Percentiles rank a stretch among this genome's conserved stretches.
Evolutionary conservation across 495 filamentous ascomycete genomes (phyloP).

Genomic region (Hypoxylon crocopeplum): DNA sequence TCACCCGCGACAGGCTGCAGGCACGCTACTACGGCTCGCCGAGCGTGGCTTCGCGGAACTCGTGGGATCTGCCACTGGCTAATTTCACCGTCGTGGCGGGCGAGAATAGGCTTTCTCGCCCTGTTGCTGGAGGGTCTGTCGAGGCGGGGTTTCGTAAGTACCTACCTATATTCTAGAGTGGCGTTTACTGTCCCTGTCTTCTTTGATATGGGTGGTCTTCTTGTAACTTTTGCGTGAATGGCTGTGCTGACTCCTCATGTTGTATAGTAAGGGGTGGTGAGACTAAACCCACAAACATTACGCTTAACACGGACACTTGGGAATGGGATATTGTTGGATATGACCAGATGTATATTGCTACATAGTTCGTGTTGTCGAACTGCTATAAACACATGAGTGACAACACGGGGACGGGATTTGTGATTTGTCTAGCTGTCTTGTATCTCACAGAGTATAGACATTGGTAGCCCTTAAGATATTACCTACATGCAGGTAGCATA

Average conservation of each 20-base stretch:
- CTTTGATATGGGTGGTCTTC: too few relatives aligned
- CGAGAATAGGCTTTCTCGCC: conserved; percentile 57
- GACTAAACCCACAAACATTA: conserved; percentile 55
- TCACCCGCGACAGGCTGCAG: conserved; percentile 29
- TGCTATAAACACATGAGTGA: too few relatives aligned
- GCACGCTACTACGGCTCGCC: conserved; percentile 50
- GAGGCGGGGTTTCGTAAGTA: conserved; percentile 48
- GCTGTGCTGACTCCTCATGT: background rate
- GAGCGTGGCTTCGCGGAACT: conserved; percentile 52
- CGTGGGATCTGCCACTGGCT: conserved; percentile 63
- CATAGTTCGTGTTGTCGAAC: too few relatives aligned
- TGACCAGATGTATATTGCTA: conserved; percentile 40
- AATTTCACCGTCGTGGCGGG: conserved; percentile 67
- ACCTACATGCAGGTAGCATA: too few relatives aligned
- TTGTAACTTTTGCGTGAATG: background rate
- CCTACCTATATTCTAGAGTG: background rate
- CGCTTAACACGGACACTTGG: conserved; percentile 55
- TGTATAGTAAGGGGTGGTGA: conserved; percentile 53
- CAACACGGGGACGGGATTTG: too few relatives aligned
- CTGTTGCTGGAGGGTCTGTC: conserved; percentile 58
- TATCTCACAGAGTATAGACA: too few relatives aligned
- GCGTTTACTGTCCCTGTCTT: too few relatives aligned
- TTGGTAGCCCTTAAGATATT: too few relatives aligned
- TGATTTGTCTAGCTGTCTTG: too few relatives aligned
- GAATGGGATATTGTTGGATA: conserved; percentile 41